Percentiles rank a stretch among this genome's conserved stretches.
Evolutionary conservation across 345 rosid species (phyloP).

Genomic region (Rhodamnia argentea): DNA sequence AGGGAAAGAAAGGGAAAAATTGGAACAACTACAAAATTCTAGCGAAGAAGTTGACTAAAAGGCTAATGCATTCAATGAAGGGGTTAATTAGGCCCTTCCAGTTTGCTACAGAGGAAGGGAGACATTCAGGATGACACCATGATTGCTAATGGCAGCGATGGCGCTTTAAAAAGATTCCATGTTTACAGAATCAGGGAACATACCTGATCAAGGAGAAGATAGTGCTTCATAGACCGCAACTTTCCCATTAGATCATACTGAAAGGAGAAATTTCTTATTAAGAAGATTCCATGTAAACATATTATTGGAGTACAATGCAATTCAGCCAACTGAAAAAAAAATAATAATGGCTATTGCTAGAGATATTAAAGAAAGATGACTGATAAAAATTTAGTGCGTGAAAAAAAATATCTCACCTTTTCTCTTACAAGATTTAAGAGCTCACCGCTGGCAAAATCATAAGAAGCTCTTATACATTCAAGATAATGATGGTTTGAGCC

Average conservation of each 20-base stretch:
- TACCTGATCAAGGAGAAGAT: conserved; percentile 99
- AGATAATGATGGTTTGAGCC: conserved; percentile 92
- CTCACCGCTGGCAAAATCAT: conserved; percentile 83
- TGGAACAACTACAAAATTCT: neutral
- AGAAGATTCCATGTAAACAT: neutral
- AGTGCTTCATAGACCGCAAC: conserved; percentile 85
- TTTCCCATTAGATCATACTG: conserved; percentile 91
- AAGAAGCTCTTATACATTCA: conserved; percentile 85
- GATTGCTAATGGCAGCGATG: neutral
- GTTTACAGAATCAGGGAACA: neutral
- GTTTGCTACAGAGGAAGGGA: neutral
- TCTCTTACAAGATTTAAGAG: conserved; percentile 78
- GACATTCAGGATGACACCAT: neutral
- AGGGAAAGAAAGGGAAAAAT: neutral
- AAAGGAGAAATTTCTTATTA: neutral
- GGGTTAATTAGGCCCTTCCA: neutral
- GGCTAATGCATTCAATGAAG: neutral
- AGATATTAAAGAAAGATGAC: neutral
- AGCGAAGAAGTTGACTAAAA: neutral
- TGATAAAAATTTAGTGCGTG: neutral
- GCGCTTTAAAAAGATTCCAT: neutral
- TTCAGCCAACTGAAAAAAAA: neutral
- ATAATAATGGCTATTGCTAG: neutral
- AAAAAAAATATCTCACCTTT: conserved; percentile 35
- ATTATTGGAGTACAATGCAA: neutral